A percentile compares a stretch with the other conserved stretches of the same genome.
phyloP scores from a whole-genome alignment of 495 filamentous ascomycete genomes.

The Penicillium argentinense region DNA sequence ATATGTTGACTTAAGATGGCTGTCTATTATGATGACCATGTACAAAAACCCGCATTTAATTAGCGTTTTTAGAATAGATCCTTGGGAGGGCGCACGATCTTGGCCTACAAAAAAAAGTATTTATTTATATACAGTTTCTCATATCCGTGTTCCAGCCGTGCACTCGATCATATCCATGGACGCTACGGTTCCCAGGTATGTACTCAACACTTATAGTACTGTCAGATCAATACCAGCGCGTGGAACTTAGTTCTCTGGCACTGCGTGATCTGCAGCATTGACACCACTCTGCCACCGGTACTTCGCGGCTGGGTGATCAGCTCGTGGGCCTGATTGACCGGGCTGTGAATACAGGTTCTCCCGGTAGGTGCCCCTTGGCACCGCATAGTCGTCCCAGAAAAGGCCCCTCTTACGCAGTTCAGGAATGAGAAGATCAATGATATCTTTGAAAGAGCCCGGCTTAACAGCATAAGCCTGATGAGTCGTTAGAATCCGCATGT shows the following conservation, averaged over 20 bases:
- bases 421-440: constrained; percentile 52
- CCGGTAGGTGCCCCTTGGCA: constrained; percentile 45
- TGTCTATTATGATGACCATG: constrained; percentile 10
- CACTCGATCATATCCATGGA: too few species aligned
- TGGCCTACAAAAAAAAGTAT: constrained; percentile 14
- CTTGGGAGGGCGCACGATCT: constrained; percentile 10
- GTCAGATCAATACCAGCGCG: too few species aligned
- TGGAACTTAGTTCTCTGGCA: constrained; percentile 19
- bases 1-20: constrained; percentile 74
- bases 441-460: constrained; percentile 62
- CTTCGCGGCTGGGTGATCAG: constrained; percentile 49
- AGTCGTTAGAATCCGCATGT: constrained; percentile 1
- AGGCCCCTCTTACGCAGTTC: constrained; percentile 47
- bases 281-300: constrained; percentile 52
- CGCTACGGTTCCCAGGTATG: neutral
- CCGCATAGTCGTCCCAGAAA: constrained; percentile 51
- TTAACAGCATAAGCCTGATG: constrained; percentile 57
- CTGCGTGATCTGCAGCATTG: constrained; percentile 24
- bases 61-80: constrained; percentile 26
- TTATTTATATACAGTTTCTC: constrained; percentile 6
- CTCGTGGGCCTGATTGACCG: constrained; percentile 45
- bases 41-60: constrained; percentile 31
- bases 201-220: too few species aligned
- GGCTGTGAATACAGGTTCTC: constrained; percentile 43
- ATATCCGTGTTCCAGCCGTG: neutral